These are phyloP conservation scores for Tetrahymena elliotti DNA, from an alignment of 73 alveolate genomes.

Conservation along the genomic window DNA sequence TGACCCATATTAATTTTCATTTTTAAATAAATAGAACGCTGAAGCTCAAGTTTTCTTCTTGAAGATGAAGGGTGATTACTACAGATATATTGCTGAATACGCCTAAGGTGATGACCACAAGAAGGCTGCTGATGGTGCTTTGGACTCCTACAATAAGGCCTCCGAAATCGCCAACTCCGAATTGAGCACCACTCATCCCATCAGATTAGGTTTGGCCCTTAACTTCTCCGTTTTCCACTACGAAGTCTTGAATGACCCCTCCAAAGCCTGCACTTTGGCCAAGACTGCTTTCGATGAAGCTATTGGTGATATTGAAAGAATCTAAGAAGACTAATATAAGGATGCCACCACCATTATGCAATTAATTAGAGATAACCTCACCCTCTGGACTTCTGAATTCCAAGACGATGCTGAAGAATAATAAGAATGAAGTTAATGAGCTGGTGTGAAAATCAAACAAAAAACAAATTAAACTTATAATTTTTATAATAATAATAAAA, in stretches of 20 bases:
- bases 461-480: not conserved
- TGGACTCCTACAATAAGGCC: conserved; percentile 75
- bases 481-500: not conserved
- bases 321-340: conserved; percentile 53
- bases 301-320: conserved; percentile 52
- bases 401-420: conserved; percentile 28
- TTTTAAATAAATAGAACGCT: conserved; percentile 10
- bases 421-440: not conserved
- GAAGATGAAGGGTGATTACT: conserved; percentile 94
- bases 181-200: conserved; percentile 77
- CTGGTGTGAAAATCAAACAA: not conserved
- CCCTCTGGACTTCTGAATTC: conserved; percentile 52
- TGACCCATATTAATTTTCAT: not conserved
- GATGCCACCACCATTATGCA: conserved; percentile 54
- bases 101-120: conserved; percentile 74
- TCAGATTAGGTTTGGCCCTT: conserved; percentile 83
- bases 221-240: conserved; percentile 86
- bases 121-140: conserved; percentile 70
- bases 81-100: conserved; percentile 88
- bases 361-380: conserved; percentile 48
- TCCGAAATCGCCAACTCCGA: conserved; percentile 62
- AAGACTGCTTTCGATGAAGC: conserved; percentile 65
- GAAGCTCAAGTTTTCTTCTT: conserved; percentile 85
- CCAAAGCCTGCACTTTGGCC: conserved; percentile 69
- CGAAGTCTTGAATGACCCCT: conserved; percentile 73